phyloP scores from a whole-genome alignment of 345 rosid genomes.

The Isatis tinctoria region DNA sequence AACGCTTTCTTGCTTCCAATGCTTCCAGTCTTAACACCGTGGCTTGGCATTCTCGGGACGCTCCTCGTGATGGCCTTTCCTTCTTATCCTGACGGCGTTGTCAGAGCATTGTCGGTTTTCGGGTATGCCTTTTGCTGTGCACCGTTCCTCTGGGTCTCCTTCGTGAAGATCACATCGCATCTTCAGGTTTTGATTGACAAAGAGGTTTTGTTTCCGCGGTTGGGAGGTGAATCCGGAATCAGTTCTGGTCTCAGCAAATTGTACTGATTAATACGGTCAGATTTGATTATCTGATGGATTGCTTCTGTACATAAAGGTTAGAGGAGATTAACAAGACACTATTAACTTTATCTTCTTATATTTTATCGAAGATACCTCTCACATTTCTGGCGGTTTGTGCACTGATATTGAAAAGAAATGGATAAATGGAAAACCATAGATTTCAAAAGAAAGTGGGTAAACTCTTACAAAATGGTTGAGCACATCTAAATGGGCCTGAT shows the following conservation, averaged over 20 bases:
- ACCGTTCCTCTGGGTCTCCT: constrained; percentile 60
- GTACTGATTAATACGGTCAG: constrained; percentile 25
- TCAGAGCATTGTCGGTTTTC: constrained; percentile 67
- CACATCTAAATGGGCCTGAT: not conserved
- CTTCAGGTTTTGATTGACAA: constrained; percentile 72
- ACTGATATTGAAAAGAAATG: not conserved
- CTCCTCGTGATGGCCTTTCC: constrained; percentile 86
- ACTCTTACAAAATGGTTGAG: not conserved
- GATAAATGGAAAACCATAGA: not conserved
- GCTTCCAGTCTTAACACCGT: constrained; percentile 51
- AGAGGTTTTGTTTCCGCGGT: constrained; percentile 64
- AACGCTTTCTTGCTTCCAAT: constrained; percentile 66
- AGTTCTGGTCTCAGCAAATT: constrained; percentile 43
- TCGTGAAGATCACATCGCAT: constrained; percentile 47
- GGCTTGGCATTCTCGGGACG: constrained; percentile 60
- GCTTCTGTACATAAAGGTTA: constrained; percentile 14
- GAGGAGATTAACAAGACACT: not conserved
- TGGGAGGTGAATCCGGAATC: constrained; percentile 50
- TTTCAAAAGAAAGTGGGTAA: not conserved
- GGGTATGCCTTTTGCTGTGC: constrained; percentile 74
- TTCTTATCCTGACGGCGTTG: constrained; percentile 61
- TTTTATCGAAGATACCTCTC: not conserved
- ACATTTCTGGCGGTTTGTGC: not conserved
- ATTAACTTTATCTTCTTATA: not conserved
- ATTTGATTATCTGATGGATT: not conserved